Base-by-base conservation (phyloP, 371 early-diverging fungal species). In the Apophysomyces elegans region DNA sequence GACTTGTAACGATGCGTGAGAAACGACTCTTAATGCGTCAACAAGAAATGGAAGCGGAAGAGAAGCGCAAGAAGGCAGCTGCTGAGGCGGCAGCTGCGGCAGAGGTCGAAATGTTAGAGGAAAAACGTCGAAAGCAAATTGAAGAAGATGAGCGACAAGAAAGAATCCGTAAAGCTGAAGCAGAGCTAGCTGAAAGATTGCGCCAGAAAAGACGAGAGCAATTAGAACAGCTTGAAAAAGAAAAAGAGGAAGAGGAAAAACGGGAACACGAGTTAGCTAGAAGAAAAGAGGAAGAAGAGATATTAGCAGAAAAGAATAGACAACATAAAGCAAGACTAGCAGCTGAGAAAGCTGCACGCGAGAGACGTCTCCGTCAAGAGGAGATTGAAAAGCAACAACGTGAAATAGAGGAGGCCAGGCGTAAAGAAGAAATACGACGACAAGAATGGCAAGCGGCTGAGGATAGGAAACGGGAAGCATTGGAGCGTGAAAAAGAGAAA, bases 341-440 rank as follows among this genome's bases (percentile, higher is more conserved):
- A 41, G 78, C 79, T 32, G 76, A 82, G 50, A 70, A 77, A 37
- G 82, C 82, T 8, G 82, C 79, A 11, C 65, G 59, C 37, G 82
- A 82, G 68, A 77, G 76, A 56, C 64, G 74, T 13, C 38, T 74
- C 5, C 65, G 69, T 1, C 69, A 72, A 21, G 64, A 71, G 18
- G 76, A 77, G 35, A 62, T 77, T 56, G 79, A 74, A 56, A 57
- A 62, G 32, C 68, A 68, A 38, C 65, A 69, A 58, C 74, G 63
- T 7, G 78, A 79, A 56, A 56, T 70, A 1, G 73, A 79, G 61
- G 78, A 67, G 0, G 76, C 71, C 13, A 67, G 64, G 45, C 58
- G 44, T 32, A 70, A 76, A 54, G 82, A 75, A 21, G 62, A 75
- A 32, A 62, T 67, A 21, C 66, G 78, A 35, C 73, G 73, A 21